Evolutionary conservation across 257 asterid genomes (phyloP).

Genomic region (Orobanche coerulescens): DNA sequence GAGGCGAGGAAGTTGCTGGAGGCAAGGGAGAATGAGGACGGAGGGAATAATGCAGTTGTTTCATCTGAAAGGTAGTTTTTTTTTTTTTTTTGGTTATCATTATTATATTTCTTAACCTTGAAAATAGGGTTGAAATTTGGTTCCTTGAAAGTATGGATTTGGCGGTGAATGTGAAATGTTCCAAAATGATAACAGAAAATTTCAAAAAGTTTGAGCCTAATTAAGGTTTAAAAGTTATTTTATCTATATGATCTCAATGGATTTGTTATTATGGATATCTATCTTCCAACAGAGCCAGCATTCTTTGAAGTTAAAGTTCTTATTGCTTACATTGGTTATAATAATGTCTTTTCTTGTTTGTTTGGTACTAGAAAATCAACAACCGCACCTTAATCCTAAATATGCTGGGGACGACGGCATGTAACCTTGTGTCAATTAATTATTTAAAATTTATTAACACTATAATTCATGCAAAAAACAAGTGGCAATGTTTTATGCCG

Average conservation of each 20-base stretch:
- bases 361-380: background rate
- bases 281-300: too few relatives aligned
- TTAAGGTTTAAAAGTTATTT: background rate
- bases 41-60: slow-evolving; percentile 23
- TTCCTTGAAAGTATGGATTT: too few relatives aligned
- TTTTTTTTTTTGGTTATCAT: background rate
- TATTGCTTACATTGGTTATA: background rate
- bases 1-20: slow-evolving; percentile 58
- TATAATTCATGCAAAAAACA: too few relatives aligned
- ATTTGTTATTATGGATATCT: background rate
- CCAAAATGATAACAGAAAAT: too few relatives aligned
- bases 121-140: too few relatives aligned
- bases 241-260: background rate
- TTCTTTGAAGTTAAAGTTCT: background rate
- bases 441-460: too few relatives aligned
- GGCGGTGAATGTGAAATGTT: too few relatives aligned
- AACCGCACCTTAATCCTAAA: too few relatives aligned
- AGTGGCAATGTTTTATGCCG: too few relatives aligned
- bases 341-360: background rate
- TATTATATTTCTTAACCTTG: background rate
- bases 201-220: too few relatives aligned
- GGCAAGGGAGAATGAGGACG: slow-evolving; percentile 44
- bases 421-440: too few relatives aligned
- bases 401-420: too few relatives aligned
- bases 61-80: slow-evolving; percentile 33